A percentile compares a stretch with the other conserved stretches of the same genome.
Evolutionary conservation across 345 rosid species (phyloP).

Genomic region (Sisymbrium irio): DNA sequence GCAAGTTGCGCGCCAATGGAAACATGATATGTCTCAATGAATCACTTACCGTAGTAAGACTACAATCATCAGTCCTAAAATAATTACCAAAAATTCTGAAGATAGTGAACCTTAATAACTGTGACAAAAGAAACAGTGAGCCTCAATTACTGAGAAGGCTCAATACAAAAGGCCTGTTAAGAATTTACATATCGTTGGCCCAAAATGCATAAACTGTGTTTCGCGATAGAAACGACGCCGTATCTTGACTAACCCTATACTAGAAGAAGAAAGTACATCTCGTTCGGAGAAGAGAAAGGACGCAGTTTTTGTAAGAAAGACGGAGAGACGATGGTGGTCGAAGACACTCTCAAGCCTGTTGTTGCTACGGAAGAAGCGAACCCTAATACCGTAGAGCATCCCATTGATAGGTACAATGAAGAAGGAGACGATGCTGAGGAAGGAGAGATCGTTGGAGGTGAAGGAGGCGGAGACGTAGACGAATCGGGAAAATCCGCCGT

Average conservation of each 20-base stretch:
- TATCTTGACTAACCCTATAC: conserved; percentile 12
- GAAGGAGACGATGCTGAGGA: conserved; percentile 53
- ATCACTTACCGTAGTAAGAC: background rate
- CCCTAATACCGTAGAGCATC: conserved; percentile 32
- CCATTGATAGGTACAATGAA: conserved; percentile 31
- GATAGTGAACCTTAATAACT: too few species aligned
- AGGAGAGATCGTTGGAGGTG: conserved; percentile 50
- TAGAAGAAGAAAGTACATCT: background rate
- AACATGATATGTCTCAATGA: background rate
- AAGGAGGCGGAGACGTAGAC: conserved; percentile 27
- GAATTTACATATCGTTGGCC: background rate
- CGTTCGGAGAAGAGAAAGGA: background rate
- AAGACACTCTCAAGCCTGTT: conserved; percentile 34
- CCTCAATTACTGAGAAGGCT: background rate
- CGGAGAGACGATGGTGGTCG: conserved; percentile 35
- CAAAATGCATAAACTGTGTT: background rate
- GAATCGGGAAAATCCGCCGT: conserved; percentile 35
- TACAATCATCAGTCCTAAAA: too few species aligned
- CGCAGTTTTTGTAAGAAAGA: background rate
- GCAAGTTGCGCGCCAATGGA: too few species aligned
- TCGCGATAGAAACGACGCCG: background rate
- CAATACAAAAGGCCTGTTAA: background rate
- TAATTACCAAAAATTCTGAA: too few species aligned
- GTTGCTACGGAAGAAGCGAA: conserved; percentile 31
- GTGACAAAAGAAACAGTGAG: too few species aligned